Conservation (phyloP, 2,329 filamentous ascomycete genomes). For the Paramyrothecium roridum region DNA sequence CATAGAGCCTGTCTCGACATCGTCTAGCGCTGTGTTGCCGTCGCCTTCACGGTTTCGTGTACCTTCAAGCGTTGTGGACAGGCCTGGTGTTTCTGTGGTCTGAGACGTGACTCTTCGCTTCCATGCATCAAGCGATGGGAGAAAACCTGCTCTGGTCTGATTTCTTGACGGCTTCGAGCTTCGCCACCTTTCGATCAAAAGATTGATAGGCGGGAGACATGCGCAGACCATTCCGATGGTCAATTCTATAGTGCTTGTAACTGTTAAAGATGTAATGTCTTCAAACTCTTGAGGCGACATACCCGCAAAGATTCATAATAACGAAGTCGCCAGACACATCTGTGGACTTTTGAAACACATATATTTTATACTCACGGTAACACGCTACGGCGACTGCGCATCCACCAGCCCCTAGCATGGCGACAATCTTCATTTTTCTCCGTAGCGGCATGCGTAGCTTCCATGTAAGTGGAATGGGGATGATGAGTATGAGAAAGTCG, state of each 20-base stretch:
- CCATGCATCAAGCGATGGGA: background rate
- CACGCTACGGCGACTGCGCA: background rate
- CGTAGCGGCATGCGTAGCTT: background rate
- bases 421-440: background rate
- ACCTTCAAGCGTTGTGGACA: background rate
- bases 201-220: background rate
- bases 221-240: conserved; percentile 1
- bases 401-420: conserved; percentile 1
- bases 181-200: background rate
- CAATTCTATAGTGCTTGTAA: background rate
- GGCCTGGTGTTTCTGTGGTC: background rate
- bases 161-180: background rate
- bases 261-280: too few relatives aligned
- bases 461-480: background rate
- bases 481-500: background rate
- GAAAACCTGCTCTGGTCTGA: background rate
- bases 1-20: background rate
- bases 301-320: background rate
- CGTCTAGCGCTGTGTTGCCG: background rate
- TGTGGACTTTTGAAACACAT: background rate
- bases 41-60: background rate
- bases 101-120: background rate
- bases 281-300: too few relatives aligned
- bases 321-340: conserved; percentile 1
- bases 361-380: conserved; percentile 1